Conservation (phyloP, 306 rosid genomes). For the Medicago arabica region DNA sequence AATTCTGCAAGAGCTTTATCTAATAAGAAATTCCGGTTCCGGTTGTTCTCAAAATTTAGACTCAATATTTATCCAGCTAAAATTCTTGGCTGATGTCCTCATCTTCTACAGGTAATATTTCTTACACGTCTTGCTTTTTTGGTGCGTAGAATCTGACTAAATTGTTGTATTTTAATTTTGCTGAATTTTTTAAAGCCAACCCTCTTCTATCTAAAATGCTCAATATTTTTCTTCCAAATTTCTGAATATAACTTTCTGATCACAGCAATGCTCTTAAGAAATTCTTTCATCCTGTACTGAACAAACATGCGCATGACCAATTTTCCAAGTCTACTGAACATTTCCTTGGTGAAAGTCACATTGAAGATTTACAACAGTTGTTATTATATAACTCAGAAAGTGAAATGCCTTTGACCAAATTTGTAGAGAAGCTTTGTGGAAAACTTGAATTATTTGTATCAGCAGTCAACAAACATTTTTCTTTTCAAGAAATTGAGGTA, state of each 20-base stretch:
- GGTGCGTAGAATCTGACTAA: constrained; percentile 20
- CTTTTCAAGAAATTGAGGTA: constrained; percentile 83
- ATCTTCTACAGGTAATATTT: constrained; percentile 70
- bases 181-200: constrained; percentile 28
- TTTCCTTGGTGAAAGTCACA: constrained; percentile 52
- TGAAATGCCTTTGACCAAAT: constrained; percentile 51
- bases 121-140: constrained; percentile 6
- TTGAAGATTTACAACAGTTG: constrained; percentile 70
- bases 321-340: constrained; percentile 51
- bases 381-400: constrained; percentile 53
- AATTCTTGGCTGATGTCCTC: constrained; percentile 76
- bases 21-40: constrained; percentile 53
- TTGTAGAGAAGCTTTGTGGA: constrained; percentile 66
- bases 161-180: constrained; percentile 13
- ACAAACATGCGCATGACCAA: constrained; percentile 48
- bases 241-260: constrained; percentile 42
- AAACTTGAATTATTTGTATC: constrained; percentile 64
- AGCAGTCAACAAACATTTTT: constrained; percentile 68
- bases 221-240: constrained; percentile 36
- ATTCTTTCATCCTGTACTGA: constrained; percentile 64
- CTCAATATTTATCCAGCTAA: constrained; percentile 65
- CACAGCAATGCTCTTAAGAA: constrained; percentile 78
- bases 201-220: constrained; percentile 35
- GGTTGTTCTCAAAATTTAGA: constrained; percentile 59
- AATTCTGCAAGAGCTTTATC: constrained; percentile 63